Evolutionary conservation across 805 yeast genomes (phyloP), one percentile per base, ranked within the genome.

Genomic region (Kodamaea laetipori): DNA sequence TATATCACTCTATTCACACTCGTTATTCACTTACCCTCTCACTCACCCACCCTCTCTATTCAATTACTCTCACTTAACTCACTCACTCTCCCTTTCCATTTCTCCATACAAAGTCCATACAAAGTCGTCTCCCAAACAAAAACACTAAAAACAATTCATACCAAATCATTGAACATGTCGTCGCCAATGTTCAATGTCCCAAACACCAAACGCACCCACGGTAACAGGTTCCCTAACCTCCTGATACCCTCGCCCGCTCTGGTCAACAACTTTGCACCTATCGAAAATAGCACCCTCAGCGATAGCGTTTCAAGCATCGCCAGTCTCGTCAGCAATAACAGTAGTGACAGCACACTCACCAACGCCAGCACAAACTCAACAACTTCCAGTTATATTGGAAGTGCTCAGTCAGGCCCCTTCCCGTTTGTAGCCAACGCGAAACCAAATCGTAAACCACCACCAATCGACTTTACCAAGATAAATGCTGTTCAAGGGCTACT

Each of bases 381-480:
- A n/a, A n/a, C n/a, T n/a, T n/a, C n/a, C n/a, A n/a, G n/a, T n/a
- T n/a, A n/a, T n/a, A n/a, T n/a, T n/a, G n/a, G n/a, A n/a, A n/a
- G n/a, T n/a, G n/a, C 9, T 15, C 19, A 30, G 17, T 15, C 10
- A 13, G 18, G 17, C 39, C 36, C 41, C 6, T 38, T 38, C 18
- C 41, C 41, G 6, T 38, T 38, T 21, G 19, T 21, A 13, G 12
- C 26, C 34, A 19, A 23, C 26, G 30, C 12, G 39, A 34, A 31
- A 12, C 44, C 46, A 28, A 45, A 33, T 11, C 55, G 76, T 33
- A 71, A 71, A 46, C 73, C 73, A 4, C 74, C 74, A 10, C 73
- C 76, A 11, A 65, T 68, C n/a, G 72, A 67, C 50, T 67, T 66
- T 47, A 58, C 61, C 56, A 56, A 56, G 41, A 60, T 69, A 4